These are phyloP conservation scores for Lenwebbia sp. DNA, from an alignment of 345 rosid genomes.

Conservation along the genomic window DNA sequence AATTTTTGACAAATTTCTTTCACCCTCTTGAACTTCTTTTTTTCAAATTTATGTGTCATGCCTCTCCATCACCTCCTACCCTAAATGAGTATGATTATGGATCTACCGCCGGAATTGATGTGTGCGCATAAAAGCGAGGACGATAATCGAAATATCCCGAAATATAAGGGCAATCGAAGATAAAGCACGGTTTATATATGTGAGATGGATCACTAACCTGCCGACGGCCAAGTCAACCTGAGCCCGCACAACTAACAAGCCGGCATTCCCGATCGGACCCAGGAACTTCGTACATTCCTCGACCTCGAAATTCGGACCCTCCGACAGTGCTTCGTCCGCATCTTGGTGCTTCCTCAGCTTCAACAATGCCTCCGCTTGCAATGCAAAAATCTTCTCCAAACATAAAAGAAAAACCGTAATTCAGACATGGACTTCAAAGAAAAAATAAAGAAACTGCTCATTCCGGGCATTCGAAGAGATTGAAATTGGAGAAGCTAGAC, in stretches of 20 bases:
- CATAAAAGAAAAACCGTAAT: not conserved
- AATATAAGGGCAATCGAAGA: not conserved
- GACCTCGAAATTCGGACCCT: conserved; percentile 44
- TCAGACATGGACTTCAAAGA: not conserved
- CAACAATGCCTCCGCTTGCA: conserved; percentile 86
- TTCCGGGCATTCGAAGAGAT: not conserved
- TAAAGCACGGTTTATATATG: not conserved
- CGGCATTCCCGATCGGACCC: conserved; percentile 71
- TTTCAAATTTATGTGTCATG: not conserved
- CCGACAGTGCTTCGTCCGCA: conserved; percentile 49
- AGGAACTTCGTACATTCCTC: conserved; percentile 60
- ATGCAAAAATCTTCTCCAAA: conserved; percentile 43
- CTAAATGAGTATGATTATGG: not conserved
- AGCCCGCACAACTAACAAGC: conserved; percentile 53
- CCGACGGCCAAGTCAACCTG: conserved; percentile 81
- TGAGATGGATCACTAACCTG: conserved; percentile 38
- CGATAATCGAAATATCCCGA: not conserved
- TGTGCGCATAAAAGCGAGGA: not conserved
- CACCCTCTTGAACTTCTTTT: not conserved
- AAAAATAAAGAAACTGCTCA: not conserved
- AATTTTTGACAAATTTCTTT: not conserved
- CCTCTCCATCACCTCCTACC: not conserved
- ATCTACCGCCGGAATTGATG: not conserved
- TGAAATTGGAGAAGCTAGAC: conserved; percentile 7
- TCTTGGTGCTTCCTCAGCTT: conserved; percentile 70